A percentile compares a stretch with the other conserved stretches of the same genome.
Evolutionary conservation across 2,329 filamentous ascomycete genomes (phyloP).

Genomic region (Fusarium bactridioides): DNA sequence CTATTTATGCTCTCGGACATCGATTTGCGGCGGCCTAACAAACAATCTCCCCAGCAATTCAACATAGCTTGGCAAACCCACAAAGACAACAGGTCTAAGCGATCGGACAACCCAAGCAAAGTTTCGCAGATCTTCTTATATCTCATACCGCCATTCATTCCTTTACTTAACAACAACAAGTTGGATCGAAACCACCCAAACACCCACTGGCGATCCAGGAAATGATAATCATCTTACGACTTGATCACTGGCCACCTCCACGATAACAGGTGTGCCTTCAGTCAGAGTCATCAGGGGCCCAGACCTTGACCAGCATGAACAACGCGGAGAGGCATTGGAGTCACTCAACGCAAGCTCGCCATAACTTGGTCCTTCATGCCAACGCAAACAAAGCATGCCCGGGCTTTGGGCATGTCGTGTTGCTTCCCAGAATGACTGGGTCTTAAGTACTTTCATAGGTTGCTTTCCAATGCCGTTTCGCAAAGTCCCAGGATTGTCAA

Average conservation of each 20-base stretch:
- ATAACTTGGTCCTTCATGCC: background rate
- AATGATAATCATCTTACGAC: background rate
- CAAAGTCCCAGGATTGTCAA: background rate
- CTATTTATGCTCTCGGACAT: conserved; percentile 10
- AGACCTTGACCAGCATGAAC: background rate
- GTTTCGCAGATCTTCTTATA: background rate
- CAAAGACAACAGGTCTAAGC: background rate
- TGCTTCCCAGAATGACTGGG: background rate
- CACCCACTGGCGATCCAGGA: background rate
- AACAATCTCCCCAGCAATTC: background rate
- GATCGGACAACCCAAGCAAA: background rate
- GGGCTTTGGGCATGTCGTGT: background rate
- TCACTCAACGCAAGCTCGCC: background rate
- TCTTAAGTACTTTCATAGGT: background rate
- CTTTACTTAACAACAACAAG: background rate
- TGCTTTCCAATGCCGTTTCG: background rate
- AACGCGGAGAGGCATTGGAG: background rate
- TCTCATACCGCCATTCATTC: background rate
- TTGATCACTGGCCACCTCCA: background rate
- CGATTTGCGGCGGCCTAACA: conserved; percentile 11
- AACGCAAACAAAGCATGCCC: background rate
- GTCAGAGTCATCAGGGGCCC: background rate
- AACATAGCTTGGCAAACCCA: background rate
- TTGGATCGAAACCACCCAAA: background rate
- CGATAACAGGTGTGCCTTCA: background rate